Base-by-base conservation (phyloP, 345 rosid genomes). In the Noccaea caerulescens region DNA sequence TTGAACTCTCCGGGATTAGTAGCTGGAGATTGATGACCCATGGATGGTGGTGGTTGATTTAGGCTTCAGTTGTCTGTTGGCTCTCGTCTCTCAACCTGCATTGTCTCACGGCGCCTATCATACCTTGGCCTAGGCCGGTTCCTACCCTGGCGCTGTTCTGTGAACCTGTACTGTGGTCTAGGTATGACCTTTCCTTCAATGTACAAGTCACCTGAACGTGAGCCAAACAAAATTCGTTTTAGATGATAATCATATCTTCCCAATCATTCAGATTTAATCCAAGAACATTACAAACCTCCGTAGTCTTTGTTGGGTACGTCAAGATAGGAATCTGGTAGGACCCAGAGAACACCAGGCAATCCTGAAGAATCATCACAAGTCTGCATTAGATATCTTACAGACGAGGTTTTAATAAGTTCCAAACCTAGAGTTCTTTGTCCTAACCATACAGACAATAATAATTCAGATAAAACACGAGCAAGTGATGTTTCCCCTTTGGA, bases 251-350 rank as follows among this genome's bases (percentile, higher is more conserved):
- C 34, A 10, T 2, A 68, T 51, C 59, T 42, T 13, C 39, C 13
- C 33, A 54, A 63, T 5, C 9, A 44, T 54, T 27, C 65, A 62
- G 37, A 52, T 6, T 10, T 27, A 16, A 13, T 51, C 27, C 5
- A 10, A 5, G 41, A 43, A 11, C 11, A 49, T 45, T 16, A 76
- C 89, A 16, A 47, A 91, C 99, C 99, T 82, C 97, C 99, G 73
- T 94, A 94, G 69, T 94, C 99, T 76, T 89, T 94, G 81, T 89
- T 91, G 51, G 95, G 99, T 51, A 94, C 99, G 67, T 91, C 99
- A 23, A 89, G 90, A 72, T 88, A 91, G 3, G 99, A 94, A 87
- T 94, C 99, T 0, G 96, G 97, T 16, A 94, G 79, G 36, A 94
- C 97, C 99, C 97, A 94, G 13, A 91, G 93, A 54, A 94, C 99